Conservation (phyloP, 2,329 filamentous ascomycete species). For the Talaromyces atroroseus region DNA sequence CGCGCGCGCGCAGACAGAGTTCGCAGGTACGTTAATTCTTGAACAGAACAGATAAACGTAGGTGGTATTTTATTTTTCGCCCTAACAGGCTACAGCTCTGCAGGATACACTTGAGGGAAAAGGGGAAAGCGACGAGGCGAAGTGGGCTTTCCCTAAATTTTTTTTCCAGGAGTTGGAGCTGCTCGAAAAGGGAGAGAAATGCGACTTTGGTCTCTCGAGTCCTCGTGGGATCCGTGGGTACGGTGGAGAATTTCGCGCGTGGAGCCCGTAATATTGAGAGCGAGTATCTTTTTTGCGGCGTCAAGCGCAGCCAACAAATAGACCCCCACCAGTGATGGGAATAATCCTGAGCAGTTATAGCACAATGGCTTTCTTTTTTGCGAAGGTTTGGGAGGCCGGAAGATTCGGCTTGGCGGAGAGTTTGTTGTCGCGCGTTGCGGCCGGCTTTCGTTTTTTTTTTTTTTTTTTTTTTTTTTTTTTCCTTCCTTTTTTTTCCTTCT, state of each 20-base stretch:
- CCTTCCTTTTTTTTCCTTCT: slow-evolving; percentile 3
- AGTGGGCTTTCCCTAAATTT: slow-evolving; percentile 19
- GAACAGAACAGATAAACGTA: not conserved
- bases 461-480: slow-evolving; percentile 2
- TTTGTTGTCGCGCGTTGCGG: not conserved
- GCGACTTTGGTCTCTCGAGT: slow-evolving; percentile 16
- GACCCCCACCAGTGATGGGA: slow-evolving; percentile 15
- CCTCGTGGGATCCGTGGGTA: slow-evolving; percentile 37
- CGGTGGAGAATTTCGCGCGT: slow-evolving; percentile 25
- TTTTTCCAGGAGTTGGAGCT: not conserved
- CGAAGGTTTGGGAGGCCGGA: not conserved
- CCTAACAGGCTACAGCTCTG: slow-evolving; percentile 15
- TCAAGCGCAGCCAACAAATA: slow-evolving; percentile 8
- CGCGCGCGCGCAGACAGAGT: slow-evolving; percentile 4
- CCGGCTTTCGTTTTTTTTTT: not conserved
- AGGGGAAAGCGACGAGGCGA: slow-evolving; percentile 20
- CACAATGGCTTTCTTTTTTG: slow-evolving; percentile 9
- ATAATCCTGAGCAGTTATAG: not conserved
- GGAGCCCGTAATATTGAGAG: slow-evolving; percentile 23
- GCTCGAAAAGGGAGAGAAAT: slow-evolving; percentile 18
- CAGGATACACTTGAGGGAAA: slow-evolving; percentile 17
- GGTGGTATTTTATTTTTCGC: slow-evolving; percentile 17
- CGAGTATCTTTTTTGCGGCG: slow-evolving; percentile 16
- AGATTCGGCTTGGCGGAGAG: not conserved
- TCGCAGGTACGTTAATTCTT: too few species aligned